These are phyloP conservation scores for Fusarium coffeatum DNA, from an alignment of 2,329 filamentous ascomycete genomes.

Conservation along the genomic window DNA sequence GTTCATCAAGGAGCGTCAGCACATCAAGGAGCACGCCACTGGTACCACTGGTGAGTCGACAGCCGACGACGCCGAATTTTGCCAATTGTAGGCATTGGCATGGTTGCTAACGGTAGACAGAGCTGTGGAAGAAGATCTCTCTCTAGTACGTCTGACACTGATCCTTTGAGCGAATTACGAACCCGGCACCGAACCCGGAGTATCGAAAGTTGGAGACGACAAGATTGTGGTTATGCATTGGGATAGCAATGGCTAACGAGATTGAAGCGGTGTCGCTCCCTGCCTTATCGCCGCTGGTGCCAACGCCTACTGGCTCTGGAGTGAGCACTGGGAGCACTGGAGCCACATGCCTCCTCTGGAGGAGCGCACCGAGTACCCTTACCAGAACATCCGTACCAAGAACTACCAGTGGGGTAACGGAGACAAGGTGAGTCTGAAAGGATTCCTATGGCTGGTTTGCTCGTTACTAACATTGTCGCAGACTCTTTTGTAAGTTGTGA, in stretches of 20 bases:
- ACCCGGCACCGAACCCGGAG: slow-evolving; percentile 23
- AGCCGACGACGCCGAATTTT: slow-evolving; percentile 6
- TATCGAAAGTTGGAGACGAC: slow-evolving; percentile 30
- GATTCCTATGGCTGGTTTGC: background rate
- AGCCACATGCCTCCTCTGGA: slow-evolving; percentile 85
- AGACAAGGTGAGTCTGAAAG: slow-evolving; percentile 77
- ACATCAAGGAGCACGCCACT: slow-evolving; percentile 90
- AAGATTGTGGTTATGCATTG: slow-evolving; percentile 13
- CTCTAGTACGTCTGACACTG: slow-evolving; percentile 79
- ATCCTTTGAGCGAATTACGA: slow-evolving; percentile 46
- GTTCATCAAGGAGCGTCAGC: slow-evolving; percentile 91
- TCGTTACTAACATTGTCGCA: slow-evolving; percentile 51
- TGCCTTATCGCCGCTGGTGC: slow-evolving; percentile 75
- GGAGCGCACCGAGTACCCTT: slow-evolving; percentile 92
- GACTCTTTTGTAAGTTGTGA: slow-evolving; percentile 63
- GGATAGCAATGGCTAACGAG: slow-evolving; percentile 38
- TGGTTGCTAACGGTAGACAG: slow-evolving; percentile 62
- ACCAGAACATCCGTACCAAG: slow-evolving; percentile 97
- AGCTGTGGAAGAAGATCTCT: slow-evolving; percentile 95
- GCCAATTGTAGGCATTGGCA: slow-evolving; percentile 36
- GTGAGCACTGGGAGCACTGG: slow-evolving; percentile 98
- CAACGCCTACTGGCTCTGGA: slow-evolving; percentile 94
- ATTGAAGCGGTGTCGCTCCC: slow-evolving; percentile 77
- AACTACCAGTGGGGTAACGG: slow-evolving; percentile 96
- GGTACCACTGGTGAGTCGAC: slow-evolving; percentile 80